Percentiles rank a stretch among this genome's conserved stretches.
Conservation (phyloP, 2,329 filamentous ascomycete genomes). For the Ophiostoma perfectum region DNA sequence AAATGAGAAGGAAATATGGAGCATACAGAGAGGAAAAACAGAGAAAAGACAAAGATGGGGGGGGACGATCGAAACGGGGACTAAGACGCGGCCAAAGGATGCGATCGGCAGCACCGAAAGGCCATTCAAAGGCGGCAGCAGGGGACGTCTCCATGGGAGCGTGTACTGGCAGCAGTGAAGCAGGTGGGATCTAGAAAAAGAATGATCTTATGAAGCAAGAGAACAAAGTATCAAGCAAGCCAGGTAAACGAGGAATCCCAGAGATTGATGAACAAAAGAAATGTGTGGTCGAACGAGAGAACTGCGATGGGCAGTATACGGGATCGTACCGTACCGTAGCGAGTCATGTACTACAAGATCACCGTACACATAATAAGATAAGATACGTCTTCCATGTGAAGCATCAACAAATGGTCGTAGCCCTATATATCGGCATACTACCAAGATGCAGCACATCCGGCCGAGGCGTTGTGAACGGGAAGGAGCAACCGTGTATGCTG, state of each 20-base stretch:
- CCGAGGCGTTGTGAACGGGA: background rate
- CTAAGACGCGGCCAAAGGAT: constrained; percentile 4
- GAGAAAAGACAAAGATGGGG: background rate
- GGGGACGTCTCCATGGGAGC: background rate
- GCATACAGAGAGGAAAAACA: too few relatives aligned
- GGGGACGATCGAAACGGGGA: background rate
- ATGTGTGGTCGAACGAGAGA: too few relatives aligned
- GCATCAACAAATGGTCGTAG: background rate
- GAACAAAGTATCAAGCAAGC: too few relatives aligned
- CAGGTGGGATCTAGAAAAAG: too few relatives aligned
- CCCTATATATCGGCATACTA: background rate
- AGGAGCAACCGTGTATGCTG: background rate
- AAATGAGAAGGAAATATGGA: background rate
- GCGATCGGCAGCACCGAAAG: constrained; percentile 8
- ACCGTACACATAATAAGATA: background rate
- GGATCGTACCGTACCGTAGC: background rate
- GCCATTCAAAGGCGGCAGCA: background rate
- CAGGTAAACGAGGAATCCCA: too few relatives aligned
- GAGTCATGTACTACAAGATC: background rate
- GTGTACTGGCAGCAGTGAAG: background rate
- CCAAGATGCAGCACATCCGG: background rate
- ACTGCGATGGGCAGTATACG: too few relatives aligned
- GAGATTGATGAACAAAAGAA: too few relatives aligned
- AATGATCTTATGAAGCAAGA: too few relatives aligned
- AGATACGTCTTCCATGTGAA: background rate